These are phyloP conservation scores for Grigorovia transvaalensis DNA, from an alignment of 805 yeast genomes.

Conservation along the genomic window DNA sequence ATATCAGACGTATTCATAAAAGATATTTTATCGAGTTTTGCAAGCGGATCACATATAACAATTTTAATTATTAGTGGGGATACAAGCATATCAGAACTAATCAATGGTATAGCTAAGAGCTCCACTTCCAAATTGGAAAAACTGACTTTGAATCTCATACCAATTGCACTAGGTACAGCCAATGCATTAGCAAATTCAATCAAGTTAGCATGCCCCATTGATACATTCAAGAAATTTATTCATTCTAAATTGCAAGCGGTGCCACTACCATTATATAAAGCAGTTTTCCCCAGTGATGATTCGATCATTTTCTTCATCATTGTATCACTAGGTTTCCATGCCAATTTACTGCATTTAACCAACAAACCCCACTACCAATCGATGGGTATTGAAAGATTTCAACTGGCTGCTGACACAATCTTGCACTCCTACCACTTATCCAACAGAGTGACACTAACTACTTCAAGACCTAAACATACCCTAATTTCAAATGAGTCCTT, in stretches of 20 bases:
- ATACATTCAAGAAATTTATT: slow-evolving; percentile 31
- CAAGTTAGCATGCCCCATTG: slow-evolving; percentile 30
- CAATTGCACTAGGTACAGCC: slow-evolving; percentile 77
- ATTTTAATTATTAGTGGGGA: slow-evolving; percentile 73
- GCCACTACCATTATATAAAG: slow-evolving; percentile 28
- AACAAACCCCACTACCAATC: slow-evolving; percentile 57
- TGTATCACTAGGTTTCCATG: slow-evolving; percentile 78
- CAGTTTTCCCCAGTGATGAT: slow-evolving; percentile 21
- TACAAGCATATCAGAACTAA: slow-evolving; percentile 68
- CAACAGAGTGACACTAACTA: slow-evolving; percentile 5
- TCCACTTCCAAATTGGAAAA: not conserved
- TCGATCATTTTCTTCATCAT: slow-evolving; percentile 43
- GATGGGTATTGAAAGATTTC: slow-evolving; percentile 57
- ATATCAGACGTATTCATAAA: slow-evolving; percentile 17
- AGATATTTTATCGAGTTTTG: not conserved
- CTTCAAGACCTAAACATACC: not conserved
- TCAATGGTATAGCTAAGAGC: slow-evolving; percentile 37
- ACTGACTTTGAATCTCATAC: slow-evolving; percentile 14
- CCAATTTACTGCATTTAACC: slow-evolving; percentile 72
- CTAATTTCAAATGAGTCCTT: slow-evolving; percentile 5
- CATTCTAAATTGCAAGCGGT: slow-evolving; percentile 6
- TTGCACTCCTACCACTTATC: slow-evolving; percentile 31
- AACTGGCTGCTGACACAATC: slow-evolving; percentile 52
- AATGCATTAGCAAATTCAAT: slow-evolving; percentile 66
- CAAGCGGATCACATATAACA: slow-evolving; percentile 18